These are phyloP conservation scores for Lithospermum erythrorhizon DNA, from an alignment of 257 asterid species.

Conservation along the genomic window DNA sequence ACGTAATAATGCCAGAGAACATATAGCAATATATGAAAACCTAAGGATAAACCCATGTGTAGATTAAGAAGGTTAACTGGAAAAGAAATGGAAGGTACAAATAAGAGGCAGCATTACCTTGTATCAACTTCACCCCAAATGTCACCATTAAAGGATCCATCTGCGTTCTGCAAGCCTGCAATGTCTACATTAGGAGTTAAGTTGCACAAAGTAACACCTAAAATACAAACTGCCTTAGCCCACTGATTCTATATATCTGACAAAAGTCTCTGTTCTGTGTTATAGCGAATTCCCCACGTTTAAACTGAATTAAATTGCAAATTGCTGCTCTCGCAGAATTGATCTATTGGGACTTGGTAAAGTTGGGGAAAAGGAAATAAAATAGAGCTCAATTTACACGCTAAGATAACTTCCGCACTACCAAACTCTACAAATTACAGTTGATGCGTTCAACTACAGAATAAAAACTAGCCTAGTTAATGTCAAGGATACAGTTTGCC, in stretches of 20 bases:
- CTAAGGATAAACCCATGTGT: constrained; percentile 22
- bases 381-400: no score
- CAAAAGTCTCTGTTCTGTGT: no score
- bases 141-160: constrained; percentile 91
- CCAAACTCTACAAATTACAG: neutral
- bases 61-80: neutral
- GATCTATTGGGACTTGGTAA: no score
- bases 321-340: no score
- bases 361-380: no score
- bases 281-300: no score
- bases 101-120: constrained; percentile 30
- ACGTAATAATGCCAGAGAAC: constrained; percentile 60
- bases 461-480: neutral
- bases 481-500: constrained; percentile 59
- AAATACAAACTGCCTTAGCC: neutral
- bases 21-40: constrained; percentile 75
- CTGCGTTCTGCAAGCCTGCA: constrained; percentile 76
- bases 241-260: neutral
- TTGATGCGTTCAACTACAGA: neutral
- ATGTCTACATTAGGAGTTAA: constrained; percentile 62
- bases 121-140: constrained; percentile 97
- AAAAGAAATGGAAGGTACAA: constrained; percentile 2
- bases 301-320: no score
- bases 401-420: no score
- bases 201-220: constrained; percentile 13